Evolutionary conservation across 139 green algal species (phyloP), one percentile per base, ranked within the genome.

Genomic region (Picochlorum costavermella): DNA sequence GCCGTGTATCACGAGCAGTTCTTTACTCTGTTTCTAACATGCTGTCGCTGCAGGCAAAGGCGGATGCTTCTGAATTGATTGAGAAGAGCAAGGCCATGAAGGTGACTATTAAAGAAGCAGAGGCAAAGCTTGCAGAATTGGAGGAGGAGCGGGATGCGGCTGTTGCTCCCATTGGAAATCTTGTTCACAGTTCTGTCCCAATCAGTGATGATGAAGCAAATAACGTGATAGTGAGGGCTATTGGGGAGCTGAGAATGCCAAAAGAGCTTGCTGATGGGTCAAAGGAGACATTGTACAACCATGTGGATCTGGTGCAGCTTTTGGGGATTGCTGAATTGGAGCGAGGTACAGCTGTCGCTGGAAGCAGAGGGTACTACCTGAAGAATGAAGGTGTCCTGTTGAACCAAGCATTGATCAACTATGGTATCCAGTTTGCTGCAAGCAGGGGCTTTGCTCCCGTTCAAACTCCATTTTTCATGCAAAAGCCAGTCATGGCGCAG

Each of bases 351-450:
- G 71, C 66, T 29, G 83, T 91, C 20, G 64, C 79, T 20, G 92
- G 92, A 17, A 80, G 76, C 16, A 75, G 92, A 14, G 92, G 90
- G 12, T 98, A 95, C 78, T 99, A 95, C 76, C 80, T 99, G 20
- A 92, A 84, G 30, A 73, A 80, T 40, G 86, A 91, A 71, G 94
- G 91, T 9, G 84, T 93, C 63, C 74, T 99, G 76, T 86, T 99
- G 9, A 99, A 99, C 73, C 94, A 98, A 81, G 92, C 86, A 37
- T 67, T 96, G 3, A 91, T 96, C 64, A 91, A 88, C 67, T 92
- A 76, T 43, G 93, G 82, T 1, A 76, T 96, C 44, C 69, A 78
- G 44, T 78, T 74, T 71, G 87, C 63, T n/a, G 80, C 81, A 60
- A 75, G 70, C 63, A 70, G 79, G 3, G 81, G 79, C n/a, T 95